A percentile compares a stretch with the other conserved stretches of the same genome.
Conservation (phyloP, 2,329 filamentous ascomycete species). For the Ilyonectria sp. region DNA sequence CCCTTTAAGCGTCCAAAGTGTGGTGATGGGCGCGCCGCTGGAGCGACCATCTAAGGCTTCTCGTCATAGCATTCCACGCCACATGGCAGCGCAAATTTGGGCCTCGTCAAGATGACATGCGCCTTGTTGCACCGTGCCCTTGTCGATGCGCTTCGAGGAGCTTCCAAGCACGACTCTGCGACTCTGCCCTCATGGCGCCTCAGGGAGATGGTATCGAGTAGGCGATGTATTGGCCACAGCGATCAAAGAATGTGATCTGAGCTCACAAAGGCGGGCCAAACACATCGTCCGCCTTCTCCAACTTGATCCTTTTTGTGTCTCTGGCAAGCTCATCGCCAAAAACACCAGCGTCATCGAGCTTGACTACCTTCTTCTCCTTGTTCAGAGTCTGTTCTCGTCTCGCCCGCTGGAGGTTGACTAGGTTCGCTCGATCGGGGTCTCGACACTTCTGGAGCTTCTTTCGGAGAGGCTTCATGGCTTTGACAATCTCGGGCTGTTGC, state of each 20-base stretch:
- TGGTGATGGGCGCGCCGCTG: too few relatives aligned
- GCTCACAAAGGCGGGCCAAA: conserved; percentile 63
- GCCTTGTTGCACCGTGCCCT: neutral
- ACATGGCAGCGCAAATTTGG: neutral
- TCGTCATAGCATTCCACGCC: neutral
- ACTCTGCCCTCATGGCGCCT: neutral
- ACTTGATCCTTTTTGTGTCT: conserved; percentile 63
- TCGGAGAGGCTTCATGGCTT: conserved; percentile 69
- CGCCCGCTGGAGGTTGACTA: conserved; percentile 78
- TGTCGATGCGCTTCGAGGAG: neutral
- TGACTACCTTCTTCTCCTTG: conserved; percentile 60
- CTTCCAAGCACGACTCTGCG: neutral
- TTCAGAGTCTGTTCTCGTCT: conserved; percentile 69
- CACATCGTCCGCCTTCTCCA: conserved; percentile 60
- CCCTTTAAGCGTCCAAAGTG: too few relatives aligned
- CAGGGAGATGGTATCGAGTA: neutral
- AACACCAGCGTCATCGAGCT: conserved; percentile 60
- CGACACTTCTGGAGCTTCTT: conserved; percentile 81
- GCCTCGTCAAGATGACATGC: neutral
- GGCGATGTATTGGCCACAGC: neutral
- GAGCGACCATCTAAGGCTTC: neutral
- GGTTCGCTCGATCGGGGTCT: conserved; percentile 81
- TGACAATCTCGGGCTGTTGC: conserved; percentile 59
- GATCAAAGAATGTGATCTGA: neutral
- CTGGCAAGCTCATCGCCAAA: conserved; percentile 60